These are phyloP conservation scores for Paraphoma chrysanthemicola DNA, from an alignment of 2,329 filamentous ascomycete genomes.

Conservation along the genomic window DNA sequence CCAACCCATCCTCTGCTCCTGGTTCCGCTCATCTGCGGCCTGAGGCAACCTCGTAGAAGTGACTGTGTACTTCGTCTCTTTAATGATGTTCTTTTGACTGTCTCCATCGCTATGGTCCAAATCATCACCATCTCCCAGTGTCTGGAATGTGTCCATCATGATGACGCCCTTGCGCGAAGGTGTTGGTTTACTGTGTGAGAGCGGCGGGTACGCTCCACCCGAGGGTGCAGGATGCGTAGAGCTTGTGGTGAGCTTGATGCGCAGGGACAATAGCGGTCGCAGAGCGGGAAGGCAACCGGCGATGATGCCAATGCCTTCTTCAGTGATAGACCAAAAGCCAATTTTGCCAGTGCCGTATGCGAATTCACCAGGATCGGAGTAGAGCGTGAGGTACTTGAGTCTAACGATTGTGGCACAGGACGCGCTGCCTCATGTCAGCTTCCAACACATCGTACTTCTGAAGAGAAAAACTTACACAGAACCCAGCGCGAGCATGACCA, in stretches of 20 bases:
- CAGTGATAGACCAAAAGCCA: constrained; percentile 54
- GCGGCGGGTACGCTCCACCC: constrained; percentile 15
- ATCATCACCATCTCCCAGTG: constrained; percentile 16
- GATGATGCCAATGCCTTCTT: constrained; percentile 56
- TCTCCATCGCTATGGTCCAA: constrained; percentile 29
- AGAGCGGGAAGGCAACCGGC: constrained; percentile 55
- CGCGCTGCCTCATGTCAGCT: constrained; percentile 29
- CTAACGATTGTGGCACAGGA: constrained; percentile 49
- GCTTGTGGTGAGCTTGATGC: constrained; percentile 17
- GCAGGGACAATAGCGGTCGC: constrained; percentile 49
- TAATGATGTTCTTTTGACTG: constrained; percentile 50
- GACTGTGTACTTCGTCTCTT: constrained; percentile 39
- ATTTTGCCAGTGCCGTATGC: constrained; percentile 52
- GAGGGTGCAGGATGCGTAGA: constrained; percentile 30
- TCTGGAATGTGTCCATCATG: constrained; percentile 24
- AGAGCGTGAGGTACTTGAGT: constrained; percentile 53
- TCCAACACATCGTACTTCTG: neutral
- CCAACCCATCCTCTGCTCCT: constrained; percentile 6
- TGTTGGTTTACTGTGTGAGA: constrained; percentile 2
- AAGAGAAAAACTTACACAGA: constrained; percentile 45
- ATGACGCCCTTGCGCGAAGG: constrained; percentile 12
- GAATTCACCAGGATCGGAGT: constrained; percentile 50
- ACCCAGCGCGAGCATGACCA: constrained; percentile 49
- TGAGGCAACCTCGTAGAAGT: constrained; percentile 5
- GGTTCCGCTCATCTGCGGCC: neutral